Base-by-base conservation (phyloP, 2,329 filamentous ascomycete genomes). In the Fusarium irregulare region DNA sequence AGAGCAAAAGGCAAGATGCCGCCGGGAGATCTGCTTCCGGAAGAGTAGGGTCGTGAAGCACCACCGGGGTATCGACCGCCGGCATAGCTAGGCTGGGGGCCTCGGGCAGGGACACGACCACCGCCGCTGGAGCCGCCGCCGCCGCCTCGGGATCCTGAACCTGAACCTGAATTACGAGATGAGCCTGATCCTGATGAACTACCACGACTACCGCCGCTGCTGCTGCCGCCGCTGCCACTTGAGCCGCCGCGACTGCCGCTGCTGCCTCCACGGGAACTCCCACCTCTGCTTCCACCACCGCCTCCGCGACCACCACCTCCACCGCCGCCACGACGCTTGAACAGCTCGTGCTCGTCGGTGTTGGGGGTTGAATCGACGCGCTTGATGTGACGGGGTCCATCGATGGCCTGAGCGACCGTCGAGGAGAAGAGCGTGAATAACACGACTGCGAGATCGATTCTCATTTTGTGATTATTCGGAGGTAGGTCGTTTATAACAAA, bases 1-100 rank as follows among this genome's bases (percentile, higher is more conserved):
- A 91, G 79, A 23, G 88, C 77, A 49, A 89, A 78, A 18, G 88
- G 83, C 0, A 82, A 80, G 28, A 88, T 77, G 40, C 91, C 84
- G 6, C 85, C 84, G 6, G 83, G 78, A 1, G 83, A 85, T 2
- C 84, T 83, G 0, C 41, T n/a, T 9, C 90, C 91, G 4, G 91
- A 70, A 4, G 73, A 65, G 79, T 92, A 95, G 3, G 92, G 91
- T 1, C 77, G 76, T 4, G 81, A 64, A 0, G 89, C 85, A 50
- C 92, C 92, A 50, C 91, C 91, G 40, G 87, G 86, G 75, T 86
- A 92, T 54, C 76, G 73, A 10, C 90, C 89, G 40, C 89, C 88
- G 46, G 88, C 90, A 73, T 86, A 93, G 1, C 75, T 65, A 6
- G 88, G 88, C 18, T 81, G 73, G 2, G 85, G 80, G 18, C 91